Percentiles rank a stretch among this genome's conserved stretches.
Evolutionary conservation across 2,329 filamentous ascomycete species (phyloP).

Genomic region (Xylariaceae sp.): DNA sequence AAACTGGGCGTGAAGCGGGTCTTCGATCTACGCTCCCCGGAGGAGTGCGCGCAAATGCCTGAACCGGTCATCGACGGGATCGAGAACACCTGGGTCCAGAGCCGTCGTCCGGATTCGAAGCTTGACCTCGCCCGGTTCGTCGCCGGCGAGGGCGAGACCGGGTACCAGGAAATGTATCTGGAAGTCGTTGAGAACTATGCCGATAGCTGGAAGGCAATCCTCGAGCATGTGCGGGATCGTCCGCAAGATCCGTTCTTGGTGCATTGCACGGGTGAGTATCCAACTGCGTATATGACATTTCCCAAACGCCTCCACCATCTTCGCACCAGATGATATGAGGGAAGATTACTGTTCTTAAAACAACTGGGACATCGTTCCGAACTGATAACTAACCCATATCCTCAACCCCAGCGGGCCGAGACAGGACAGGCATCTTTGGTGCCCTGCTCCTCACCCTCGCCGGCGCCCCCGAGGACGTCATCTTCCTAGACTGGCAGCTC

Average conservation of each 20-base stretch:
- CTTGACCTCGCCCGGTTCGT: slow-evolving; percentile 40
- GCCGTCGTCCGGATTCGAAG: slow-evolving; percentile 33
- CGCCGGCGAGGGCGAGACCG: slow-evolving; percentile 40
- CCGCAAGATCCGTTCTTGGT: slow-evolving; percentile 44
- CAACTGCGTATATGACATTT: not conserved
- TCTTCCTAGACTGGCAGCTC: slow-evolving; percentile 48
- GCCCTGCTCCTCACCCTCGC: slow-evolving; percentile 48
- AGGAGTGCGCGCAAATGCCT: slow-evolving; percentile 39
- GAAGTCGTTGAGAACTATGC: slow-evolving; percentile 41
- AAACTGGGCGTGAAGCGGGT: slow-evolving; percentile 40
- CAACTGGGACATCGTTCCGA: too few relatives aligned
- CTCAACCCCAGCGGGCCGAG: slow-evolving; percentile 42
- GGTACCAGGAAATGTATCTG: slow-evolving; percentile 44
- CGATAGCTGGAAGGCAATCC: slow-evolving; percentile 39
- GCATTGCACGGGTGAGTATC: slow-evolving; percentile 49
- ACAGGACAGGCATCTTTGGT: slow-evolving; percentile 48
- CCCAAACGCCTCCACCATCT: not conserved
- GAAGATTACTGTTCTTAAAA: too few relatives aligned
- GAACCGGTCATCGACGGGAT: slow-evolving; percentile 39
- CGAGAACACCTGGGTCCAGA: slow-evolving; percentile 42
- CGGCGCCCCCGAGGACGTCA: slow-evolving; percentile 39
- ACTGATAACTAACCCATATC: not conserved
- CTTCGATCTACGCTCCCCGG: slow-evolving; percentile 47
- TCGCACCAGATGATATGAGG: too few relatives aligned
- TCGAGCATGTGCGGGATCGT: slow-evolving; percentile 45